Conservation (phyloP, 177 flowering plant genomes). For the Vitis hybrid region DNA sequence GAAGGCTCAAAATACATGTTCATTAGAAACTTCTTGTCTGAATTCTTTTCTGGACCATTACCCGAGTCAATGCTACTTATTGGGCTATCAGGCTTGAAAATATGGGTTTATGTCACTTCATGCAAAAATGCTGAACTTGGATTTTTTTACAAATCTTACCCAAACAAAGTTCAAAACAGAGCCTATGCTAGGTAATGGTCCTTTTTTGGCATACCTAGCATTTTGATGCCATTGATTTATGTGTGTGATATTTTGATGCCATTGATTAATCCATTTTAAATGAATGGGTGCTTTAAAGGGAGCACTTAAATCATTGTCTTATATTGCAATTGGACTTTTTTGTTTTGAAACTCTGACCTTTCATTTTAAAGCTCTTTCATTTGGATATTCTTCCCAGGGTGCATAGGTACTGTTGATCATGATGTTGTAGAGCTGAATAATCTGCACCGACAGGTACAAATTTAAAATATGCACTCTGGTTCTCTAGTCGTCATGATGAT, state of each 20-base stretch:
- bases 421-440: conserved; percentile 96
- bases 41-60: too few species aligned
- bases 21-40: not conserved
- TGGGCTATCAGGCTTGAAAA: too few species aligned
- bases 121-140: too few species aligned
- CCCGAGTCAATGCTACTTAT: too few species aligned
- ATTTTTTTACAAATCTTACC: not conserved
- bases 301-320: not conserved
- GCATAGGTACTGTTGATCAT: conserved; percentile 89
- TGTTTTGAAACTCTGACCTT: not conserved
- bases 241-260: too few species aligned
- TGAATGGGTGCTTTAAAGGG: not conserved
- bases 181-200: too few species aligned
- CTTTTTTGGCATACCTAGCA: too few species aligned
- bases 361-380: not conserved
- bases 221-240: too few species aligned
- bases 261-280: not conserved
- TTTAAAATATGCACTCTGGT: not conserved
- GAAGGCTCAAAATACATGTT: not conserved
- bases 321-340: not conserved
- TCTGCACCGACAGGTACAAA: conserved; percentile 86
- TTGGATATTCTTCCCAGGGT: conserved; percentile 41
- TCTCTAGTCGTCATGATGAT: not conserved
- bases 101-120: too few species aligned
- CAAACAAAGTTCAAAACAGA: not conserved